A percentile compares a stretch with the other conserved stretches of the same genome.
These are phyloP conservation scores for Colletotrichum cordylinicola DNA, from an alignment of 2,329 filamentous ascomycete species.

Conservation along the genomic window DNA sequence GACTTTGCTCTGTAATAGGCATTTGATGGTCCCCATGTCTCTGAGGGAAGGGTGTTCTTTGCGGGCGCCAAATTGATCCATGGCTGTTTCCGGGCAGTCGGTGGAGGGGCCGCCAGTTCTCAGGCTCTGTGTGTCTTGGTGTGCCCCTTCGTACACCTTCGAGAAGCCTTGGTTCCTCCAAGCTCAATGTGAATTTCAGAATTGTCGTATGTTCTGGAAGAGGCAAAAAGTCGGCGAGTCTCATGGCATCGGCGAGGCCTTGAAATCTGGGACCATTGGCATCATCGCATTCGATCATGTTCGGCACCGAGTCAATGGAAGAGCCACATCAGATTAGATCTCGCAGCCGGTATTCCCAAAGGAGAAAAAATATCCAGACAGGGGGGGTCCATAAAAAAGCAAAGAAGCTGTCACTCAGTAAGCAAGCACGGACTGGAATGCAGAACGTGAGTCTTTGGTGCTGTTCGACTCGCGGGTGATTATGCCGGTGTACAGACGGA, in stretches of 20 bases:
- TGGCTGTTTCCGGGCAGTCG: neutral
- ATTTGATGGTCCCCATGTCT: neutral
- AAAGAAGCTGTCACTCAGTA: neutral
- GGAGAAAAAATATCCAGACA: neutral
- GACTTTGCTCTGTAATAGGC: neutral
- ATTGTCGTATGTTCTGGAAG: neutral
- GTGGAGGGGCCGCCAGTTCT: neutral
- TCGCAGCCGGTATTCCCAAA: neutral
- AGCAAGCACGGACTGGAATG: neutral
- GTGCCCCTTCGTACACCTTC: neutral
- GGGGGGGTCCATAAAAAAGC: neutral
- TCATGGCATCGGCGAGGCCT: neutral
- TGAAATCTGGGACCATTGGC: neutral
- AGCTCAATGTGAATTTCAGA: neutral
- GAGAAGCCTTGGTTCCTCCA: neutral
- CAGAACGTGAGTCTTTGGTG: neutral
- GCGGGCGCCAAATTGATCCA: neutral
- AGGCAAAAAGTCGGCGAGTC: neutral
- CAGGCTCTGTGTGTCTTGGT: neutral
- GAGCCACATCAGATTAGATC: neutral
- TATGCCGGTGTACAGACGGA: neutral
- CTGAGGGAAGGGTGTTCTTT: neutral
- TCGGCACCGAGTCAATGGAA: neutral
- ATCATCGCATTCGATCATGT: neutral
- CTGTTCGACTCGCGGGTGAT: neutral